These are phyloP conservation scores for Oryza meridionalis DNA, from an alignment of 176 grass and related monocot species.

Conservation along the genomic window DNA sequence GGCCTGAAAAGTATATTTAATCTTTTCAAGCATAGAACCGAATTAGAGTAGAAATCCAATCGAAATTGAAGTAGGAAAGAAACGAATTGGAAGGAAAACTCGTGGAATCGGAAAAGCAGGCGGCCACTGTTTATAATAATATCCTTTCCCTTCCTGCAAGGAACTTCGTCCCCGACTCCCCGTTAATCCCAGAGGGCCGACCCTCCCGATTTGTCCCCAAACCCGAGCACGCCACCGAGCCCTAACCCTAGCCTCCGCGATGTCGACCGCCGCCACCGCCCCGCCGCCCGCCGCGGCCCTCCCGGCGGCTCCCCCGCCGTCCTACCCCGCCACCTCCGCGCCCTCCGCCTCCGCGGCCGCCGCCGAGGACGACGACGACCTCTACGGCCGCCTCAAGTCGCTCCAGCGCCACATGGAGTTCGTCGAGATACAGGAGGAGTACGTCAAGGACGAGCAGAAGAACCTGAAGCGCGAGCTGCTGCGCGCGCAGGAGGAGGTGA, in stretches of 20 bases:
- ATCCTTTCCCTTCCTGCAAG: no score
- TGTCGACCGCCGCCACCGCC: constrained; percentile 47
- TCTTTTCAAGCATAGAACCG: no score
- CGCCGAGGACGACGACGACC: constrained; percentile 74
- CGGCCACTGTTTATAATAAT: no score
- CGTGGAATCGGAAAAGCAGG: no score
- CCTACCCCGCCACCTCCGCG: constrained; percentile 40
- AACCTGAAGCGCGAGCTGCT: constrained; percentile 95
- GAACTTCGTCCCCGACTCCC: no score
- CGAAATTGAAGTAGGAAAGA: no score
- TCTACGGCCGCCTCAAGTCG: constrained; percentile 87
- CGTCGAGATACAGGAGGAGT: constrained; percentile 96
- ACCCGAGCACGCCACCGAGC: constrained; percentile 18
- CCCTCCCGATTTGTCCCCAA: not conserved
- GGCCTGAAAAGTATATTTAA: no score
- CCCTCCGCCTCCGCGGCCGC: constrained; percentile 1
- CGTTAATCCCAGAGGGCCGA: not conserved
- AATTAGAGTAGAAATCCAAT: no score
- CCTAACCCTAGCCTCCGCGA: constrained; percentile 30
- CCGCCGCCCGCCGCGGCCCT: constrained; percentile 31
- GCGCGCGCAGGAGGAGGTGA: constrained; percentile 97
- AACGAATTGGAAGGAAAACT: no score
- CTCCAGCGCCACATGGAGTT: constrained; percentile 95
- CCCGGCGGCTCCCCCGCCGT: constrained; percentile 41
- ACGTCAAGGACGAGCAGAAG: constrained; percentile 98